Evolutionary conservation across 768 basidiomycete species (phyloP).

Genomic region (Hygrophorus pudorinus): DNA sequence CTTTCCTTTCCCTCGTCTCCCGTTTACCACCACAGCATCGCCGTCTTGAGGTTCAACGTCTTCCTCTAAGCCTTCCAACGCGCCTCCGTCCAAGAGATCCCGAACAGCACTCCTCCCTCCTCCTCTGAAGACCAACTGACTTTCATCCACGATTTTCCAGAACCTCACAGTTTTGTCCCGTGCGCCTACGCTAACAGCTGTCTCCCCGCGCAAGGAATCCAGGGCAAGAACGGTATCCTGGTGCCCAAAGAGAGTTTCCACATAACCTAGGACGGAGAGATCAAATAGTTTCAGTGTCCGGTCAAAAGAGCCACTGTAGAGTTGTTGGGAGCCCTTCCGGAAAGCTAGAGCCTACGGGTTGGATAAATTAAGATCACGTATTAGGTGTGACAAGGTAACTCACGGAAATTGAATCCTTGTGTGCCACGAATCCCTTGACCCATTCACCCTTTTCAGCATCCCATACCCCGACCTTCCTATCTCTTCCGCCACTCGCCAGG

Average conservation of each 20-base stretch:
- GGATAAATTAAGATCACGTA: not conserved
- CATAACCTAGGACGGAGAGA: slow-evolving; percentile 73
- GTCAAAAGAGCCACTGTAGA: slow-evolving; percentile 75
- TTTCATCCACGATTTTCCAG: slow-evolving; percentile 96
- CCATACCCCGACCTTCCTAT: slow-evolving; percentile 81
- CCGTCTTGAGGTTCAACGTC: slow-evolving; percentile 23
- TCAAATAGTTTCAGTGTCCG: slow-evolving; percentile 88
- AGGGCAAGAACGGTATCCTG: slow-evolving; percentile 78
- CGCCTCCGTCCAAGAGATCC: slow-evolving; percentile 72
- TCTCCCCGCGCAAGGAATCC: slow-evolving; percentile 75
- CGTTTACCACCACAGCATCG: slow-evolving; percentile 10
- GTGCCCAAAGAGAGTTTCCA: slow-evolving; percentile 96
- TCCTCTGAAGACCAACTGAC: slow-evolving; percentile 90
- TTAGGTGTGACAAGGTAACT: slow-evolving; percentile 7
- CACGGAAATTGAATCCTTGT: slow-evolving; percentile 33
- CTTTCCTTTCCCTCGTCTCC: slow-evolving; percentile 23
- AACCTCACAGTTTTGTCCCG: slow-evolving; percentile 87
- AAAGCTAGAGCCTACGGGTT: slow-evolving; percentile 52
- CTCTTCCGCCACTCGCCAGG: slow-evolving; percentile 81
- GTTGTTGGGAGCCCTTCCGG: slow-evolving; percentile 63
- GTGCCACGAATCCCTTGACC: slow-evolving; percentile 70
- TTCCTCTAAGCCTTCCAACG: slow-evolving; percentile 52
- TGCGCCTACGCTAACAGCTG: slow-evolving; percentile 79
- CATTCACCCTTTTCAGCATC: slow-evolving; percentile 65
- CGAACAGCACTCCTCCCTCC: slow-evolving; percentile 78